Evolutionary conservation across 2,329 filamentous ascomycete species (phyloP).

Genomic region (Aquanectria penicillioides): DNA sequence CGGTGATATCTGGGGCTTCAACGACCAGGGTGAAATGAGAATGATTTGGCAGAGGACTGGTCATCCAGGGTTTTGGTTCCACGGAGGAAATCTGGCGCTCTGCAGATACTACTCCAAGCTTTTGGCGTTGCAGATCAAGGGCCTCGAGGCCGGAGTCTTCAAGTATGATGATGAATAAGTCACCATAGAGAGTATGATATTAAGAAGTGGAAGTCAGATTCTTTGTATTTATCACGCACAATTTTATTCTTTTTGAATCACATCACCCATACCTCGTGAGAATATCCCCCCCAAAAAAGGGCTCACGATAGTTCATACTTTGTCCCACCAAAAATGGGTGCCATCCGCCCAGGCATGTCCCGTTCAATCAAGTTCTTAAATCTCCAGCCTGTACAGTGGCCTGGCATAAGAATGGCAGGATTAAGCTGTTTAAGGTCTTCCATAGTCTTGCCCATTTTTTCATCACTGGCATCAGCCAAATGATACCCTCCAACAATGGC

Average conservation of each 20-base stretch:
- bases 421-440: conserved; percentile 58
- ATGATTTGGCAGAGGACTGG: conserved; percentile 68
- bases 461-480: conserved; percentile 56
- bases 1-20: conserved; percentile 70
- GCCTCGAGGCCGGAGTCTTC: conserved; percentile 49
- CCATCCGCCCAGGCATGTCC: conserved; percentile 54
- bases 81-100: conserved; percentile 71
- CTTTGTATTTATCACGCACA: too few species aligned
- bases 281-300: too few species aligned
- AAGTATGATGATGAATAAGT: conserved; percentile 18
- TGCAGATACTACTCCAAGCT: conserved; percentile 69
- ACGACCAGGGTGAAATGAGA: conserved; percentile 65
- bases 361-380: conserved; percentile 63
- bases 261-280: too few species aligned
- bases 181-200: background rate
- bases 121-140: conserved; percentile 64
- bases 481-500: conserved; percentile 65
- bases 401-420: conserved; percentile 61
- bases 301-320: background rate
- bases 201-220: background rate
- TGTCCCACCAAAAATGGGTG: background rate
- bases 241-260: too few species aligned
- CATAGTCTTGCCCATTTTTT: conserved; percentile 56
- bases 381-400: conserved; percentile 66
- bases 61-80: conserved; percentile 73